Evolutionary conservation across 495 filamentous ascomycete genomes (phyloP).

Genomic region (Aspergillus sclerotiicarbonarius): DNA sequence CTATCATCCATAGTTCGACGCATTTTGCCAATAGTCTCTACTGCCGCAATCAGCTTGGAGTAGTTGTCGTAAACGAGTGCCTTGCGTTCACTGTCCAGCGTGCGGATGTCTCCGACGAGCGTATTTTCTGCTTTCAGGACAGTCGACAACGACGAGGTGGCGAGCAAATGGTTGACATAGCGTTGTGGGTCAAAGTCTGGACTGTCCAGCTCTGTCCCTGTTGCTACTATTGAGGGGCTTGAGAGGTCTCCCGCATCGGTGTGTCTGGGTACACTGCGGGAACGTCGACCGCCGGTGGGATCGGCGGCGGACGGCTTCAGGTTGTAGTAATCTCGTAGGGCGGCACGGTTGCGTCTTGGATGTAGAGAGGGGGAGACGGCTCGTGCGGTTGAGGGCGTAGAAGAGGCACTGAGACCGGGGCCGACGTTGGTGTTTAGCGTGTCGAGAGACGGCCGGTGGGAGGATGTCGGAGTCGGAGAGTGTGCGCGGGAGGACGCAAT

Average conservation of each 20-base stretch:
- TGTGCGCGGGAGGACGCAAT: slow-evolving; percentile 65
- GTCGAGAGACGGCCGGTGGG: slow-evolving; percentile 73
- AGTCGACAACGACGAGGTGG: slow-evolving; percentile 58
- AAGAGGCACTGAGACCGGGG: slow-evolving; percentile 50
- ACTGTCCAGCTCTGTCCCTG: slow-evolving; percentile 47
- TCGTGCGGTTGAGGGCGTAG: slow-evolving; percentile 44
- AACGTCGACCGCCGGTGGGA: slow-evolving; percentile 22
- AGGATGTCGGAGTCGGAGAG: slow-evolving; percentile 62
- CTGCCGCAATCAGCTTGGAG: slow-evolving; percentile 89
- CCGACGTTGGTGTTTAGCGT: slow-evolving; percentile 45
- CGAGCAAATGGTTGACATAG: slow-evolving; percentile 46
- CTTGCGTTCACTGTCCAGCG: slow-evolving; percentile 91
- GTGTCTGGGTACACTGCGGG: slow-evolving; percentile 39
- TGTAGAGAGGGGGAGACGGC: slow-evolving; percentile 47
- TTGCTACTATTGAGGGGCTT: slow-evolving; percentile 28
- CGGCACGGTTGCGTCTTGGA: slow-evolving; percentile 68
- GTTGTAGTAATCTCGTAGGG: slow-evolving; percentile 92
- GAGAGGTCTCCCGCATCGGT: slow-evolving; percentile 40
- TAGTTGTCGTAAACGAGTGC: slow-evolving; percentile 98
- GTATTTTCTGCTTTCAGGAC: slow-evolving; percentile 61
- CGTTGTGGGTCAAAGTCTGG: slow-evolving; percentile 46
- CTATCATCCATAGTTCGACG: slow-evolving; percentile 49
- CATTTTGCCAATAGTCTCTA: slow-evolving; percentile 84
- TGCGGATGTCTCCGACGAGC: slow-evolving; percentile 69
- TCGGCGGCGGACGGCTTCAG: slow-evolving; percentile 58